Evolutionary conservation across 2,329 filamentous ascomycete genomes (phyloP), one percentile per base, ranked within the genome.

Genomic region (Bipolaris zeicola): DNA sequence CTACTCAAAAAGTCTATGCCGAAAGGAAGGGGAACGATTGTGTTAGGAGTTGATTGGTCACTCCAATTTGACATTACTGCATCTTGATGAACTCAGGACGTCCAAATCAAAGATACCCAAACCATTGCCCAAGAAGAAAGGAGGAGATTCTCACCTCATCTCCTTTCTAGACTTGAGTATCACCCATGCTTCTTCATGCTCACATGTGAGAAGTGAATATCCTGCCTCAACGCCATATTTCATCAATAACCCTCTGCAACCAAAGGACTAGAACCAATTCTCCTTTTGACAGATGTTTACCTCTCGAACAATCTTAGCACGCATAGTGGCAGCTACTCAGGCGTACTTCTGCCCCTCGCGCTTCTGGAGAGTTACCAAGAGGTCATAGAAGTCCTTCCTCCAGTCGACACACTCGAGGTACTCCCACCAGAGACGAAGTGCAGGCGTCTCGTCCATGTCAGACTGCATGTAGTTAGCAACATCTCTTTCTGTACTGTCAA

Each of bases 361-460:
- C 41, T 54, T 51, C 41, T 69, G 66, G 8, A 69, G 52, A 10
- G 51, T 55, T 6, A 77, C 73, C 6, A 81, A 69, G 64, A 74
- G 67, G 4, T 75, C 63, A 58, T 80, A 81, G 67, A 81, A 79
- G 2, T 70, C 71, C 10, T 58, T 50, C 44, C 79, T 77, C 66
- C 74, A 82, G 13, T 69, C 67, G 3, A 77, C 69, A 54, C 78
- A 81, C 64, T 80, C 61, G 26, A 82, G 68, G 48, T 81, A 82
- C 66, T 82, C 79, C 76, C 77, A 80, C 76, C 75, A 80, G 22
- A 81, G 71, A 16, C 80, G 70, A 7, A 82, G 66, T 5, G 78
- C 78, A 0, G 75, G 74, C 10, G 73, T 69, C 5, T 72, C 65
- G 36, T 75, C 78, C 1, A 70, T 67, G 65, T 81, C 79, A 34